Conservation (phyloP, 345 rosid species). For the Melaleuca alternifolia region DNA sequence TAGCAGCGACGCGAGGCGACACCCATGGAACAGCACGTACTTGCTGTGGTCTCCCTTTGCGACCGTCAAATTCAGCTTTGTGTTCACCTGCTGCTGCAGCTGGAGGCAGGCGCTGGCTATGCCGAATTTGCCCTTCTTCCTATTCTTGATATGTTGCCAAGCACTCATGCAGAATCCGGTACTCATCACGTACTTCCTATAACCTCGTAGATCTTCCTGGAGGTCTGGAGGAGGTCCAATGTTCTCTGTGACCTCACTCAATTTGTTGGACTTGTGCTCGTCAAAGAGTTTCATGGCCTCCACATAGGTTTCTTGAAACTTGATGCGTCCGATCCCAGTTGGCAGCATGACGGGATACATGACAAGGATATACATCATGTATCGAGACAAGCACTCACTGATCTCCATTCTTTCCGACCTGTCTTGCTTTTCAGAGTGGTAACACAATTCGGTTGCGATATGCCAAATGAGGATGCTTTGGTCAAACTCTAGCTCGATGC, state of each 20-base stretch:
- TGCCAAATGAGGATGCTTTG: constrained; percentile 2
- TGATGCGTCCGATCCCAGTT: not conserved
- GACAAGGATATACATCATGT: constrained; percentile 1
- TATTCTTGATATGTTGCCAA: not conserved
- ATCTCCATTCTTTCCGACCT: accelerated
- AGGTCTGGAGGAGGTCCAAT: too few relatives aligned
- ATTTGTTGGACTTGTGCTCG: not conserved
- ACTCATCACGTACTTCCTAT: too few relatives aligned
- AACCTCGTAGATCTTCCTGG: too few relatives aligned
- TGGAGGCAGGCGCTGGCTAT: not conserved
- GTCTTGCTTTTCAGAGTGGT: not conserved
- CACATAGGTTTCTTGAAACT: not conserved
- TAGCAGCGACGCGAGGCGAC: constrained; percentile 7
- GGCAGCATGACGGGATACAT: constrained; percentile 1
- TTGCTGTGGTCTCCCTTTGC: constrained; percentile 11
- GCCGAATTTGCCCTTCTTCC: not conserved
- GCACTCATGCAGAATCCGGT: not conserved
- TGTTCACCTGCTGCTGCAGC: not conserved
- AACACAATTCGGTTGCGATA: not conserved
- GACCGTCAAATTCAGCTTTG: not conserved
- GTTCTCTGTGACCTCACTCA: not conserved
- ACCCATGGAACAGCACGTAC: constrained; percentile 11
- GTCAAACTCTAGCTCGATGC: constrained; percentile 1
- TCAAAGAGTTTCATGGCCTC: not conserved
- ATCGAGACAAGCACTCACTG: not conserved